Base-by-base conservation (phyloP, 495 filamentous ascomycete species). In the Astrothelium subdiscretum region DNA sequence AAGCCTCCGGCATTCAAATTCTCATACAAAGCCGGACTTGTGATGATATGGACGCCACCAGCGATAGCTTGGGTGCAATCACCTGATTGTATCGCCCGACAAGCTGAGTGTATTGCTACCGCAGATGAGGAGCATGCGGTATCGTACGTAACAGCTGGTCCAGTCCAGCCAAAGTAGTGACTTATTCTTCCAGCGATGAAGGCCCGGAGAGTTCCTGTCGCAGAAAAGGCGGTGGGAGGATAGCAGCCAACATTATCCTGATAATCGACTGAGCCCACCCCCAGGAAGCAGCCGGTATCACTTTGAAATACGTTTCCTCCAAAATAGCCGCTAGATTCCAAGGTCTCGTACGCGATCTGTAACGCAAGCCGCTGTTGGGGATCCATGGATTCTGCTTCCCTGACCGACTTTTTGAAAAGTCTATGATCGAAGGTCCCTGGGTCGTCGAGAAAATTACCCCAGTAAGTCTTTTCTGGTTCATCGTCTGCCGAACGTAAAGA, bases 341-440 rank as follows among this genome's bases (percentile, higher is more conserved):
- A 31, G 1, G 76, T 76, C 65, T 78, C 76, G 58, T 76, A 78
- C 1, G 72, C 65, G 2, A 70, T 71, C 1, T 69, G 59, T 2
- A 78, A 29, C 13, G 67, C 68, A 2, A 78, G 40, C 12, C 76
- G 61, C 54, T 75, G 72, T 32, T 59, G 63, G 22, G 76, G 76
- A 61, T 78, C 76, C 0, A 63, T 70, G 44, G 75, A 63, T 3
- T 60, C 42, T 0, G 78, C 77, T 63, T 81, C 79, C 60, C 67
- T 31, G 1, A 75, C 73, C 20, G 70, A 73, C 62, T 76, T 76
- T 65, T 70, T 73, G 69, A 77, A 77, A 44, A 77, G 74, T 3
- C 66, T 65, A 31, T 69, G 59, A 63, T 77, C 75, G 59, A 77
- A 77, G 3, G 68, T 31, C 15, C 67, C 74, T 0, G 5, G 12